phyloP scores from a whole-genome alignment of 345 rosid species.

The Pseudoturritis turrita region DNA sequence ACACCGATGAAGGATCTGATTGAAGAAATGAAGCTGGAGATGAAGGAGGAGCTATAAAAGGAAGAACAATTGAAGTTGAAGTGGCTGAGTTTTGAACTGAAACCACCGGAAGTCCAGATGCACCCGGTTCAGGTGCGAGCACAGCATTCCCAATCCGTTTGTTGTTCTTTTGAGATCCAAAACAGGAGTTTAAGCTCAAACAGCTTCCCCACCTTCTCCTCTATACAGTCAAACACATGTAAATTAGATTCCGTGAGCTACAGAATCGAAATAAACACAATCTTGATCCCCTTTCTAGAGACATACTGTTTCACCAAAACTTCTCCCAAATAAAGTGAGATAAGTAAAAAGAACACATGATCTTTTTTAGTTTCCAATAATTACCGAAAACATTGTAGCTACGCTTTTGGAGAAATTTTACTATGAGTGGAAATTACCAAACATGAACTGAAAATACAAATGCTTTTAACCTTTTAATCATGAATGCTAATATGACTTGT shows the following conservation, averaged over 20 bases:
- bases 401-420: background rate
- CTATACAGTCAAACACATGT: conserved; percentile 37
- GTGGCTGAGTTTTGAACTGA: conserved; percentile 38
- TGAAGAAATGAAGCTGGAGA: conserved; percentile 90
- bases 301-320: conserved; percentile 3
- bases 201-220: conserved; percentile 87
- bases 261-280: background rate
- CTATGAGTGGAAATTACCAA: conserved; percentile 5
- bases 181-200: conserved; percentile 74
- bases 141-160: conserved; percentile 85
- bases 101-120: conserved; percentile 37
- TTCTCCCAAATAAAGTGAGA: background rate
- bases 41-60: conserved; percentile 92
- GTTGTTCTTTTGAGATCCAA: conserved; percentile 65
- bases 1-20: conserved; percentile 75
- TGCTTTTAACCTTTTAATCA: conserved; percentile 12
- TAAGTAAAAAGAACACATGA: background rate
- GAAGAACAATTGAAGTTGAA: conserved; percentile 47
- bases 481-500: conserved; percentile 28
- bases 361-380: background rate
- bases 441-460: background rate
- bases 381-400: background rate
- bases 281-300: background rate
- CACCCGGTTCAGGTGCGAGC: conserved; percentile 60
- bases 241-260: background rate